Evolutionary conservation across 228 moss, liverwort and hornwort genomes (phyloP).

Genomic region (Sphagnum fallax): DNA sequence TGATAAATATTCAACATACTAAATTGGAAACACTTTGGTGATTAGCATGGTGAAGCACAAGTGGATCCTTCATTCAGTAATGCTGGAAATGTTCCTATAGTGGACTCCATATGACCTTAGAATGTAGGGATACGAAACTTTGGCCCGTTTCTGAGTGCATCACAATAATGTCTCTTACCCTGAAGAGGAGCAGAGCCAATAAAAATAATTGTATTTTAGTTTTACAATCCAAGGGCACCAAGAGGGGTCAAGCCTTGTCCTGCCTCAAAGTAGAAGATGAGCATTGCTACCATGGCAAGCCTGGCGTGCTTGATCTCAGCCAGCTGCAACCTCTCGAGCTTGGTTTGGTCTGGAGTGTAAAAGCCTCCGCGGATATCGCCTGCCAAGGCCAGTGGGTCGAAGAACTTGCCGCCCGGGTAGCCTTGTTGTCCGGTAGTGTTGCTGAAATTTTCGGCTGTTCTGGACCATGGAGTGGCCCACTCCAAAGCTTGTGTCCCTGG

Average conservation of each 20-base stretch:
- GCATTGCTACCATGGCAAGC: constrained; percentile 95
- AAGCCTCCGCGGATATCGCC: constrained; percentile 59
- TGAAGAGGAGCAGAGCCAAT: no score
- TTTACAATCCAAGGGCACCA: constrained; percentile 65
- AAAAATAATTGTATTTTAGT: constrained; percentile 2
- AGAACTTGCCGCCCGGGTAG: constrained; percentile 96
- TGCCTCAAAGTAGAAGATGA: constrained; percentile 97
- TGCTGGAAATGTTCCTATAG: no score
- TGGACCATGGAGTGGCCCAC: constrained; percentile 98
- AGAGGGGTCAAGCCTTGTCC: constrained; percentile 84
- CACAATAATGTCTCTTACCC: no score
- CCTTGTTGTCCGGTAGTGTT: constrained; percentile 86
- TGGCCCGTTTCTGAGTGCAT: no score
- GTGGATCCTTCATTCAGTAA: no score
- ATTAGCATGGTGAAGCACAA: no score
- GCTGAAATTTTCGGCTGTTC: constrained; percentile 83
- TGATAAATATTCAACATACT: no score
- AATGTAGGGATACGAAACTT: no score
- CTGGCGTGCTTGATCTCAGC: constrained; percentile 99
- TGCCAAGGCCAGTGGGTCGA: constrained; percentile 69
- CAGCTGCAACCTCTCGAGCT: constrained; percentile 80
- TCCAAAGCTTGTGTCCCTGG: constrained; percentile 83
- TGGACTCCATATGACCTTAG: no score
- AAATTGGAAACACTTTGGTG: no score
- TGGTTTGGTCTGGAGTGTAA: constrained; percentile 55